A percentile compares a stretch with the other conserved stretches of the same genome.
phyloP scores from a whole-genome alignment of 768 basidiomycete species.

The Tulasnella sp. region DNA sequence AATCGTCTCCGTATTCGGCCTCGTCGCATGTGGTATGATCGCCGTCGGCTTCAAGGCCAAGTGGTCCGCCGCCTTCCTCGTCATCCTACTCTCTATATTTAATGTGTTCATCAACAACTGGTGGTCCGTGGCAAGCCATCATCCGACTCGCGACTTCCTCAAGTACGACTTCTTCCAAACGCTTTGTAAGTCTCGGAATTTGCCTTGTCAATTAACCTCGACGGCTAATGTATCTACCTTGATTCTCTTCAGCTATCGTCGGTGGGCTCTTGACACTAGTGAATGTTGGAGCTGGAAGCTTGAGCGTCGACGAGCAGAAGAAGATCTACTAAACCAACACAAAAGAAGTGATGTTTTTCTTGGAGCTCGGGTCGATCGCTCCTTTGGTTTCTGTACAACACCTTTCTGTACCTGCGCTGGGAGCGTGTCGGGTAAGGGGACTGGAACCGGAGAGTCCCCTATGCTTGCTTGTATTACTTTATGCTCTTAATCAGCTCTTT shows the following conservation, averaged over 20 bases:
- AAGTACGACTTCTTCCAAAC: constrained; percentile 99
- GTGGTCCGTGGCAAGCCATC: constrained; percentile 87
- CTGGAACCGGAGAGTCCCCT: not conserved
- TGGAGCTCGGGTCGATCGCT: not conserved
- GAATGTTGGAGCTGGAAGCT: constrained; percentile 95
- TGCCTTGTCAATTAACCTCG: not conserved
- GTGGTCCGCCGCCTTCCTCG: constrained; percentile 94
- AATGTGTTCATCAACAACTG: constrained; percentile 98
- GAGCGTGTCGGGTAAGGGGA: not conserved
- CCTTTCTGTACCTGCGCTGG: not conserved
- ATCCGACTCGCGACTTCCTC: constrained; percentile 95
- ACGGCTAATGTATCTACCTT: constrained; percentile 9
- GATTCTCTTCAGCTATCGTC: constrained; percentile 56
- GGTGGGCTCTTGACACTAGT: constrained; percentile 95
- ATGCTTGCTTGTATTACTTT: not conserved
- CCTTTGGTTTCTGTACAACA: not conserved
- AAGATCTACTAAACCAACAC: constrained; percentile 65
- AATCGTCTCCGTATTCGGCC: constrained; percentile 78
- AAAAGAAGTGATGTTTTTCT: not conserved
- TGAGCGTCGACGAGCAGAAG: constrained; percentile 99
- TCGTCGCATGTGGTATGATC: constrained; percentile 90
- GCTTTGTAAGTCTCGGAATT: constrained; percentile 50
- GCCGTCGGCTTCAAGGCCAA: constrained; percentile 99
- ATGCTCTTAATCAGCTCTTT: not conserved
- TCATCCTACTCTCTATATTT: constrained; percentile 82